A percentile compares a stretch with the other conserved stretches of the same genome.
These are phyloP conservation scores for Arthroderma uncinatum DNA, from an alignment of 2,329 filamentous ascomycete genomes.

Conservation along the genomic window DNA sequence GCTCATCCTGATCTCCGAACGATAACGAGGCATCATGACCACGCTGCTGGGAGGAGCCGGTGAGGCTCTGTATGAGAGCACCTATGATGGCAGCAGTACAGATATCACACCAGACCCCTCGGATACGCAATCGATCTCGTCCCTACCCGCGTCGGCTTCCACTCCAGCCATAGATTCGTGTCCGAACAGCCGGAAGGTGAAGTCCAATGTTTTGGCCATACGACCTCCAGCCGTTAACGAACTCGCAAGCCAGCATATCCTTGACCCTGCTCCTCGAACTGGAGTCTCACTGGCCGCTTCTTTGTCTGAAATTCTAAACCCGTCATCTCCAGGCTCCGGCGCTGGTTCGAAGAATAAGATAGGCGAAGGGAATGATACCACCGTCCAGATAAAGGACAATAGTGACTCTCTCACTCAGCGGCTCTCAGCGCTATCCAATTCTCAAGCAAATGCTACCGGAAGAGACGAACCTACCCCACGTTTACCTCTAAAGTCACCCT, in stretches of 20 bases:
- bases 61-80: background rate
- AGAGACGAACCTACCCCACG: conserved; percentile 36
- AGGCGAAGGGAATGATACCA: conserved; percentile 6
- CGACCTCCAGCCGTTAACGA: background rate
- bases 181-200: background rate
- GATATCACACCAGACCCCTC: background rate
- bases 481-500: conserved; percentile 74
- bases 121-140: background rate
- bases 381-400: background rate
- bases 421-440: conserved; percentile 49
- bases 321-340: background rate
- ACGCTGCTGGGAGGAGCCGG: background rate
- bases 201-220: background rate
- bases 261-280: background rate
- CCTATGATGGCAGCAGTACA: background rate
- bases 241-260: background rate
- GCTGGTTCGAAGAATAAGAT: conserved; percentile 7
- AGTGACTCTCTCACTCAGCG: conserved; percentile 40
- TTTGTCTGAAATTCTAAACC: conserved; percentile 29
- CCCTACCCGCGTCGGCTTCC: background rate
- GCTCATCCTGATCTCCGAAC: background rate
- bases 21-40: background rate
- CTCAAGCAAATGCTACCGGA: conserved; percentile 35
- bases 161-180: background rate
- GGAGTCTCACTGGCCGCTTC: conserved; percentile 47